Percentiles rank a stretch among this genome's conserved stretches.
phyloP scores from a whole-genome alignment of 768 basidiomycete species.

The Tricholoma sp. region DNA sequence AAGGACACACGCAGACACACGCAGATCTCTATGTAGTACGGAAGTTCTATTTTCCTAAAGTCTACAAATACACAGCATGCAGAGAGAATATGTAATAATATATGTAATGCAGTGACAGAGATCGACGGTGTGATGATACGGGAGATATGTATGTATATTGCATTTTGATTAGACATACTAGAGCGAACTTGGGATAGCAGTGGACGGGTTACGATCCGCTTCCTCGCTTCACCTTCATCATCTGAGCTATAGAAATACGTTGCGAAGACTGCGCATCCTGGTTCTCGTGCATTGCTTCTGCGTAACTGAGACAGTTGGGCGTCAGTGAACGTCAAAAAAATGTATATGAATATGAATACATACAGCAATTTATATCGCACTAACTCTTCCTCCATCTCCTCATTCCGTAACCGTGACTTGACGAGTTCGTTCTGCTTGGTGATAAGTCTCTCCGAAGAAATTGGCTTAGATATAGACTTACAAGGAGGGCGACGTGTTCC shows the following conservation, averaged over 20 bases:
- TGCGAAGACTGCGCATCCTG: constrained; percentile 66
- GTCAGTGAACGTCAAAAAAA: constrained; percentile 3
- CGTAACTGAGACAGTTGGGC: constrained; percentile 32
- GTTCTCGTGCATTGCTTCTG: constrained; percentile 76
- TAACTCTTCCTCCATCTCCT: constrained; percentile 90
- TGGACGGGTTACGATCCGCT: constrained; percentile 22
- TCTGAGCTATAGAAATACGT: constrained; percentile 48
- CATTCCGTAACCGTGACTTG: constrained; percentile 79
- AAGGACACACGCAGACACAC: too few relatives aligned
- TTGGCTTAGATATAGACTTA: constrained; percentile 22
- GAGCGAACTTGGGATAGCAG: background rate
- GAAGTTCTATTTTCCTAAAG: background rate
- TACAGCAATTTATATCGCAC: constrained; percentile 92
- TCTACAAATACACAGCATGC: background rate
- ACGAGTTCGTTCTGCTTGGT: constrained; percentile 80
- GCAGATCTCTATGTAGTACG: background rate
- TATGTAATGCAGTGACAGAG: background rate
- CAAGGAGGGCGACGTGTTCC: constrained; percentile 78
- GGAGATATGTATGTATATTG: background rate
- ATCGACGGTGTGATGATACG: background rate
- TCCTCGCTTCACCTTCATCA: constrained; percentile 38
- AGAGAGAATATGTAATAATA: background rate
- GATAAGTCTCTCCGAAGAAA: background rate
- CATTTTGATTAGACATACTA: background rate
- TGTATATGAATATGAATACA: constrained; percentile 22